Evolutionary conservation across 768 basidiomycete species (phyloP).

Genomic region (Rhizopogon salebrosus): DNA sequence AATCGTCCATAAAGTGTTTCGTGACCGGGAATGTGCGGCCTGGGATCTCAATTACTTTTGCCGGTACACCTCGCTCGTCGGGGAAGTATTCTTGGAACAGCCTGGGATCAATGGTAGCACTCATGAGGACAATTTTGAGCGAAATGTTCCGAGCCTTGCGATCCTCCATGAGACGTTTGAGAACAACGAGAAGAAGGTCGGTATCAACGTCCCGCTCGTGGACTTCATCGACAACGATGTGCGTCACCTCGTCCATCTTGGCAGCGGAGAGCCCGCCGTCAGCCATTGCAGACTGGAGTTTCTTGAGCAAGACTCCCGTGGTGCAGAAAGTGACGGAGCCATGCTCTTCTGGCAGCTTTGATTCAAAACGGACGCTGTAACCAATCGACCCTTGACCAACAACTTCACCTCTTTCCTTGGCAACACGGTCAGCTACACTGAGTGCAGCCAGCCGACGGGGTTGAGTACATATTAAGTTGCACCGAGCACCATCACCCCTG

Average conservation of each 20-base stretch:
- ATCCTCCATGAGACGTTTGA: slow-evolving; percentile 77
- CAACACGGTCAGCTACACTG: slow-evolving; percentile 86
- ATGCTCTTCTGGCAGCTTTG: slow-evolving; percentile 69
- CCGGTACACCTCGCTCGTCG: slow-evolving; percentile 51
- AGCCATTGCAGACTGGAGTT: slow-evolving; percentile 71
- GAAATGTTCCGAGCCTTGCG: slow-evolving; percentile 65
- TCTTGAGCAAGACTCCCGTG: slow-evolving; percentile 83
- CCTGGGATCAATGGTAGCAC: slow-evolving; percentile 88
- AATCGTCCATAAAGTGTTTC: slow-evolving; percentile 78
- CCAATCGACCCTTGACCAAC: slow-evolving; percentile 69
- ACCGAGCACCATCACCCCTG: slow-evolving; percentile 71
- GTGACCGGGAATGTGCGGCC: slow-evolving; percentile 88
- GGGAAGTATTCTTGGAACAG: slow-evolving; percentile 88
- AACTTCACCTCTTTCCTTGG: slow-evolving; percentile 77
- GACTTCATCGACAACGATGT: slow-evolving; percentile 92
- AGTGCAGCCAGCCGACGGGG: slow-evolving; percentile 89
- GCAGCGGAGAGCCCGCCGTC: slow-evolving; percentile 30
- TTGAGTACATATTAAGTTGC: slow-evolving; percentile 92
- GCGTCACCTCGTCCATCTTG: slow-evolving; percentile 73
- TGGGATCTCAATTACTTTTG: slow-evolving; percentile 76
- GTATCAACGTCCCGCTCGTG: slow-evolving; percentile 95
- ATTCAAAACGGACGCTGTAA: slow-evolving; percentile 90
- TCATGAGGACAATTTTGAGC: slow-evolving; percentile 90
- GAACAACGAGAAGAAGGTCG: slow-evolving; percentile 81
- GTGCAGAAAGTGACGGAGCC: slow-evolving; percentile 93